Evolutionary conservation across 305 asterid species (phyloP).

Genomic region (Rubia balearica): DNA sequence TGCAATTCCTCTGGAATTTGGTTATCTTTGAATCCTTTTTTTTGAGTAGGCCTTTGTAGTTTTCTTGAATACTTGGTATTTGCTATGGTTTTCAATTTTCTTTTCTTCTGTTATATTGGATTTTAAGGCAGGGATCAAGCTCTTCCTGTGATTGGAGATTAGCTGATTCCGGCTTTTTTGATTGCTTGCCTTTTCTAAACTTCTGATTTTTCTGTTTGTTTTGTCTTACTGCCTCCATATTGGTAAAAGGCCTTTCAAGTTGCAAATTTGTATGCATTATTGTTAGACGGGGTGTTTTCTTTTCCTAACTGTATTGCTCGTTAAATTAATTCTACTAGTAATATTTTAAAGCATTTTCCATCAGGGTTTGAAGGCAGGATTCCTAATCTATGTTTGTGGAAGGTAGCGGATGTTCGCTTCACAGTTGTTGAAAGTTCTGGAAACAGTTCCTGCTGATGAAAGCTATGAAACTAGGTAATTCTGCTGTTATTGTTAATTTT

Average conservation of each 20-base stretch:
- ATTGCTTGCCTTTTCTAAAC: not conserved
- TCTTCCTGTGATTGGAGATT: not conserved
- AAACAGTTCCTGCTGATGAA: conserved; percentile 20
- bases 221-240: not conserved
- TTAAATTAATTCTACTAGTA: not conserved
- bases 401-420: conserved; percentile 32
- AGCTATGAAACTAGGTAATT: conserved; percentile 29
- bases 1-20: not conserved
- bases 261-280: not conserved
- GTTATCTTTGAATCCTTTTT: not conserved
- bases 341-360: not conserved
- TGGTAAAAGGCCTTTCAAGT: not conserved
- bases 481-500: conserved; percentile 2
- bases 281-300: not conserved
- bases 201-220: not conserved
- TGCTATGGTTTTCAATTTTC: not conserved
- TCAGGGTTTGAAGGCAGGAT: conserved; percentile 12
- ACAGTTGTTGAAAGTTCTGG: conserved; percentile 30
- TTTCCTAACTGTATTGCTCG: conserved; percentile 1
- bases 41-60: not conserved
- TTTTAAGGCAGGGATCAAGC: not conserved
- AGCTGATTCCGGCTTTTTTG: not conserved
- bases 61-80: not conserved
- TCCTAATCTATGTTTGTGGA: conserved; percentile 10
- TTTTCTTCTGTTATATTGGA: not conserved